Conservation (phyloP, 2,329 filamentous ascomycete species). For the Ophiostoma himal-ulmi region DNA sequence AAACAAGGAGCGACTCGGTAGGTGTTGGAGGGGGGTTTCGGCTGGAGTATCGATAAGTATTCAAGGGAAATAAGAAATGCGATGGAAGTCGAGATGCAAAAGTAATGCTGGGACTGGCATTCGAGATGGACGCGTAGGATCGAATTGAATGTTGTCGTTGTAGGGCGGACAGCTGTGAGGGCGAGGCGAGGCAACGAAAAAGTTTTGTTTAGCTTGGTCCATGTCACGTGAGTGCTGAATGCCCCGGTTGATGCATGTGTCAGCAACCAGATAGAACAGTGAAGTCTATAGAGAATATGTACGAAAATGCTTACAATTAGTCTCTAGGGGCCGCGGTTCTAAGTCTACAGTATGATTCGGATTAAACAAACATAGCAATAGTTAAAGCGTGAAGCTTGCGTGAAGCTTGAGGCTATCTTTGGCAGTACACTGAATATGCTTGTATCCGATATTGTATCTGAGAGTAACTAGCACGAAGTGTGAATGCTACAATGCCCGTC, state of each 20-base stretch:
- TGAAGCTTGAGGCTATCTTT: background rate
- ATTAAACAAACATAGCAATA: too few species aligned
- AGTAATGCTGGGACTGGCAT: background rate
- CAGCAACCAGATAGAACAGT: background rate
- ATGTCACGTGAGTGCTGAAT: background rate
- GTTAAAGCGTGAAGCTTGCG: too few species aligned
- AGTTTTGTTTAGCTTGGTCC: background rate
- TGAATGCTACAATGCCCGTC: background rate
- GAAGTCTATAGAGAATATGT: too few species aligned
- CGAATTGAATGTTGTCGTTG: background rate
- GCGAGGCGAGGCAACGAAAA: background rate
- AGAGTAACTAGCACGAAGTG: background rate
- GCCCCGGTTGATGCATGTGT: background rate
- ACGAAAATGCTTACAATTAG: too few species aligned
- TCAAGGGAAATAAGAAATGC: background rate
- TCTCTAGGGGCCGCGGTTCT: too few species aligned
- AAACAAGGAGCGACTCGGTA: background rate
- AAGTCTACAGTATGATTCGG: too few species aligned
- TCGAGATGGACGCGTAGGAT: constrained; percentile 4
- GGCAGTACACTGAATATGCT: background rate
- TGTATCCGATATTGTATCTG: background rate
- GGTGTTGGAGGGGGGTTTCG: background rate
- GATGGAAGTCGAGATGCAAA: background rate
- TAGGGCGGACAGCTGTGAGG: background rate
- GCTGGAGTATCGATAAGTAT: background rate